Conservation (phyloP, 2,329 filamentous ascomycete genomes). For the Cyclaneusma minus region DNA sequence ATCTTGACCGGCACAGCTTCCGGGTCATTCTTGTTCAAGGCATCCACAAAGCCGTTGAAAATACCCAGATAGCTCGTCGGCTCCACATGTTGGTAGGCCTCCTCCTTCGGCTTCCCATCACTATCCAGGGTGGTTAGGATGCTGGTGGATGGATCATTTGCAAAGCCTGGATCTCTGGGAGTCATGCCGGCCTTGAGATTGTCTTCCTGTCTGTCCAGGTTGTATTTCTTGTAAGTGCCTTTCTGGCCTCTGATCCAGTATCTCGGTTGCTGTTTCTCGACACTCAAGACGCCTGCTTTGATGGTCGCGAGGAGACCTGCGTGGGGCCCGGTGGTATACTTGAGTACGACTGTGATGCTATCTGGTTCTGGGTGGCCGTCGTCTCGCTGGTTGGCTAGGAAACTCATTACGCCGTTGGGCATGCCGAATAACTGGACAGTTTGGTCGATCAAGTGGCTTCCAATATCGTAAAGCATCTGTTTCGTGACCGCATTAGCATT, state of each 20-base stretch:
- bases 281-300: constrained; percentile 53
- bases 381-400: constrained; percentile 49
- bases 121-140: constrained; percentile 37
- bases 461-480: constrained; percentile 66
- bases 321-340: constrained; percentile 32
- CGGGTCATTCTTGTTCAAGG: constrained; percentile 29
- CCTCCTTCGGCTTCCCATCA: constrained; percentile 33
- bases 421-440: constrained; percentile 54
- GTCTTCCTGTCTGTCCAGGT: constrained; percentile 61
- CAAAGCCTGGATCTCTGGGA: constrained; percentile 47
- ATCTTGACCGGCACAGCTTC: constrained; percentile 36
- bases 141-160: constrained; percentile 41
- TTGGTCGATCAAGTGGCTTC: constrained; percentile 65
- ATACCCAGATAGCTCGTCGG: constrained; percentile 54
- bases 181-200: constrained; percentile 50
- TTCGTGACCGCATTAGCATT: no score
- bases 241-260: constrained; percentile 66
- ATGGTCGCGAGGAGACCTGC: constrained; percentile 49
- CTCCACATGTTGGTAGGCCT: constrained; percentile 39
- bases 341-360: constrained; percentile 46
- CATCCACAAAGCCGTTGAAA: constrained; percentile 39
- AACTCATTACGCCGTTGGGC: constrained; percentile 50
- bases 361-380: constrained; percentile 35
- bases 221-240: constrained; percentile 58
- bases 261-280: constrained; percentile 52